phyloP scores from a whole-genome alignment of 441 rosid genomes.

The Mallotus repandus region DNA sequence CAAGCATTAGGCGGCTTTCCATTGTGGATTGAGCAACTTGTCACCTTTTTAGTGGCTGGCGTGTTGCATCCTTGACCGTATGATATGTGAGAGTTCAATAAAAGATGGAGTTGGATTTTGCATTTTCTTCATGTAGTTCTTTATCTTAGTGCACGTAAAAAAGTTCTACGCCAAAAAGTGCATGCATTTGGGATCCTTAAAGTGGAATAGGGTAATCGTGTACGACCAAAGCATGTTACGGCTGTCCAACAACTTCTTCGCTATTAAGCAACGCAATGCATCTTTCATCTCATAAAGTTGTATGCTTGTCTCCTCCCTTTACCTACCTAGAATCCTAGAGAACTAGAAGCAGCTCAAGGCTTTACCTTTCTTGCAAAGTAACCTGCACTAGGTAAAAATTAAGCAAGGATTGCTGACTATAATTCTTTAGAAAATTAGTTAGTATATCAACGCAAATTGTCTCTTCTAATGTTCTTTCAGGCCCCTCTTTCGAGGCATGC shows the following conservation, averaged over 20 bases:
- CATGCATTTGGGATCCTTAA: not conserved
- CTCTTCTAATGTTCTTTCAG: not conserved
- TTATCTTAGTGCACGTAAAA: not conserved
- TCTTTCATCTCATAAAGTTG: not conserved
- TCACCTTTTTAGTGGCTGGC: no score
- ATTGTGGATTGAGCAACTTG: no score
- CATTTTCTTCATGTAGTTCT: not conserved
- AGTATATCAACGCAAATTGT: not conserved
- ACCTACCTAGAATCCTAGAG: no score
- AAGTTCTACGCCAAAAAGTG: not conserved
- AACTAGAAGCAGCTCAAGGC: no score
- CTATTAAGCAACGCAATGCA: slow-evolving; percentile 8
- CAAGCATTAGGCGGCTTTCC: no score
- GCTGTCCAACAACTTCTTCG: slow-evolving; percentile 1
- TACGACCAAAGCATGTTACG: not conserved
- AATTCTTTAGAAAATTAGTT: not conserved
- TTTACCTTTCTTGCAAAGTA: no score
- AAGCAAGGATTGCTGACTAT: not conserved
- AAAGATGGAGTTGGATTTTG: no score
- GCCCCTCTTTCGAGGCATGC: not conserved
- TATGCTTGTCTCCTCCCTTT: no score
- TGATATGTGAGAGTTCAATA: not conserved
- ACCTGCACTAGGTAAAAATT: no score
- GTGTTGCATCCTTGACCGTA: not conserved
- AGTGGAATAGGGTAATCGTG: not conserved